Evolutionary conservation across 352 stramenopile species (phyloP), one percentile per base, ranked within the genome.

Genomic region (Phytopythium delawarense): DNA sequence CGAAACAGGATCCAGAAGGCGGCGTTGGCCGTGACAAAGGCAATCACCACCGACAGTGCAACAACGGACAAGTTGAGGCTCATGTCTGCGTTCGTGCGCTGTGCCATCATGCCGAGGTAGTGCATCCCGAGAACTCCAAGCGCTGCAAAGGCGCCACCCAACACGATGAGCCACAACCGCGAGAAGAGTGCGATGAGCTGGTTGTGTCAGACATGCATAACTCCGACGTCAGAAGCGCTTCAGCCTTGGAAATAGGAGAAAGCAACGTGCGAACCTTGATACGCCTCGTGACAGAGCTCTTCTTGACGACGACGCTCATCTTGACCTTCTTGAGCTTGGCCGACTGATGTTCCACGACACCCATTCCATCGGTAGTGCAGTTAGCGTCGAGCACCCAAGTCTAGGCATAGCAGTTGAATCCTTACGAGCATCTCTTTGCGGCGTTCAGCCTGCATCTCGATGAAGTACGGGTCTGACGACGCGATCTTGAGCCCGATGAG

Each of bases 1-100:
- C 74, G 76, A 13, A 83, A 83, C 12, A 85, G 52, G 60, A 82
- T 86, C 77, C 74, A 86, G 49, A 84, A 84, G 45, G 70, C 74
- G 7, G 73, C 71, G 13, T 53, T 79, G 8, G 75, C 73, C 3
- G 75, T 65, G 20, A 71, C 57, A n/a, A 76, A 70, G 7, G 75
- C 74, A 23, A 84, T 72, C 34, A 72, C 28, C 6, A 57, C 80
- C 25, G 74, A 86, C 7, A 75, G 46, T 3, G 65, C 66, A 13
- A 80, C 67, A 53, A 78, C 46, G 0, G 72, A 62, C 15, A 78
- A 69, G 11, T 51, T 32, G 35, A 40, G 2, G 8, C 35, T 40
- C 70, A 82, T 71, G 20, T 32, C 60, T 0, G 65, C 44, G 37
- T 70, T 59, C 20, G 70, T 66, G 3, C 71, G 77, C 62, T 84